These are phyloP conservation scores for Eucalyptus regnans DNA, from an alignment of 345 rosid genomes.

Conservation along the genomic window DNA sequence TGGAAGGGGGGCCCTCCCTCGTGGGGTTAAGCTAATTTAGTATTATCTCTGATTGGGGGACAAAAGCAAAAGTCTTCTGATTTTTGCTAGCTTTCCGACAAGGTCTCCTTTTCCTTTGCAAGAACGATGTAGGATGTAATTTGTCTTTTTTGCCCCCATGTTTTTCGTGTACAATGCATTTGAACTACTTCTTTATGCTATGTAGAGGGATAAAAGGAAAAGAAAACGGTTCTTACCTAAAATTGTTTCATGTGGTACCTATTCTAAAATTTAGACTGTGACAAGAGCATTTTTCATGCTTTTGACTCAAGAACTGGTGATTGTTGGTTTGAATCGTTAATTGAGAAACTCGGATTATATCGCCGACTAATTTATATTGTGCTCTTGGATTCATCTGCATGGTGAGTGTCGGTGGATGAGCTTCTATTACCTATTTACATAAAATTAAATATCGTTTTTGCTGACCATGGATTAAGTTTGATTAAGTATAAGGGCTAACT, in stretches of 20 bases:
- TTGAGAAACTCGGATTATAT: neutral
- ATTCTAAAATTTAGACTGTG: neutral
- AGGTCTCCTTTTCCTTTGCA: neutral
- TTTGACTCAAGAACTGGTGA: accelerated
- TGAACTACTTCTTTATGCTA: neutral
- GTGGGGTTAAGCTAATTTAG: neutral
- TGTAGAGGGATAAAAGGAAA: neutral
- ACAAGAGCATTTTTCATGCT: neutral
- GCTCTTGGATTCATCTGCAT: neutral
- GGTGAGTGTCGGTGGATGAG: accelerated
- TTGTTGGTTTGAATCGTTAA: neutral
- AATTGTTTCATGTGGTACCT: neutral
- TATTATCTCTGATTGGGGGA: neutral
- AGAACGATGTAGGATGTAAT: neutral
- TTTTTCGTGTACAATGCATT: neutral
- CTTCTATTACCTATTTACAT: neutral
- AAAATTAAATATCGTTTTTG: neutral
- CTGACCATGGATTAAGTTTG: neutral
- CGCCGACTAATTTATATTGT: accelerated
- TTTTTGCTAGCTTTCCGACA: neutral
- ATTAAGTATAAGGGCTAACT: neutral
- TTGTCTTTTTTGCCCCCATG: neutral
- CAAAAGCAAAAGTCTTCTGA: neutral
- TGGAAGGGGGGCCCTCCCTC: neutral
- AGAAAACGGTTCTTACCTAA: neutral